phyloP scores from a whole-genome alignment of 1,284 basidiomycete species.

The Mycosarcoma maydis region DNA sequence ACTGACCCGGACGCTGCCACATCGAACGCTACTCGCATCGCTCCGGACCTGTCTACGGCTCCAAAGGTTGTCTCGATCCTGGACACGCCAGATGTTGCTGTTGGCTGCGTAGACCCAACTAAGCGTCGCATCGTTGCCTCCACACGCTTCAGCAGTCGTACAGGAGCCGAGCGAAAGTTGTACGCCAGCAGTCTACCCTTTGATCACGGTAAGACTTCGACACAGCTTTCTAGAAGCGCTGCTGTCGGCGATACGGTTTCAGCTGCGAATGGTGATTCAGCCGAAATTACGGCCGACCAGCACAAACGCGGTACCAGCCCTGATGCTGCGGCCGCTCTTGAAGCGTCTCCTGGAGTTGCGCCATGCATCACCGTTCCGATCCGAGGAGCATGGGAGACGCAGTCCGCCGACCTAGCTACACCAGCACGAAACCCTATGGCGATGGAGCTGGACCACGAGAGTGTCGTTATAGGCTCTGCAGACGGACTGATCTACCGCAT shows the following conservation, averaged over 20 bases:
- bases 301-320: too few relatives aligned
- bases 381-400: slow-evolving; percentile 52
- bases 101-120: slow-evolving; percentile 52
- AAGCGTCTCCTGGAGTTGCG: too few relatives aligned
- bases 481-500: slow-evolving; percentile 58
- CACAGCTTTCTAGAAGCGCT: slow-evolving; percentile 6
- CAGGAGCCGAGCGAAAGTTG: slow-evolving; percentile 76
- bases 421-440: slow-evolving; percentile 57
- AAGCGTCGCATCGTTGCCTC: slow-evolving; percentile 80
- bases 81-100: slow-evolving; percentile 54
- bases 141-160: slow-evolving; percentile 81
- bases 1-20: background rate
- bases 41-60: slow-evolving; percentile 50
- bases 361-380: slow-evolving; percentile 34
- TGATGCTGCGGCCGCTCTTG: too few relatives aligned
- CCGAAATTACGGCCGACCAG: background rate
- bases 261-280: background rate
- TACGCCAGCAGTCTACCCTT: slow-evolving; percentile 56
- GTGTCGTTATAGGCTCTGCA: slow-evolving; percentile 53
- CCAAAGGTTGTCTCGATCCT: slow-evolving; percentile 51
- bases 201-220: slow-evolving; percentile 38
- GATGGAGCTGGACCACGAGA: slow-evolving; percentile 59
- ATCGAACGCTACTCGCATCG: slow-evolving; percentile 37
- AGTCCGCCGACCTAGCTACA: slow-evolving; percentile 29
- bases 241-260: background rate